Evolutionary conservation across 306 rosid species (phyloP).

Genomic region (Chamaecrista fasciculata): DNA sequence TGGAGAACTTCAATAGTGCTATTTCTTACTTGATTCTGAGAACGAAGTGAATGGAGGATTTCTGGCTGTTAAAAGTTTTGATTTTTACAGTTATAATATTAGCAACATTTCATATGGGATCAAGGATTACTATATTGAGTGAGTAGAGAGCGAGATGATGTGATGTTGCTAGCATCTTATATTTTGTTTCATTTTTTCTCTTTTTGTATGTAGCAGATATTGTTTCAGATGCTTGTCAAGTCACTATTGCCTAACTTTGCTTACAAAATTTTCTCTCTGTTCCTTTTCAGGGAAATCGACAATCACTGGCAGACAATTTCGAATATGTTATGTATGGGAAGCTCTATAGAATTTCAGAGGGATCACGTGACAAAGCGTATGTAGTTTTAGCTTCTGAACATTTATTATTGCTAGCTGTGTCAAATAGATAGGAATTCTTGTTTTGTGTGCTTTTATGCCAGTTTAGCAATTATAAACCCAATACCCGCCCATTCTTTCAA

Average conservation of each 20-base stretch:
- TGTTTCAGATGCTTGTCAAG: neutral
- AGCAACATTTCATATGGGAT: neutral
- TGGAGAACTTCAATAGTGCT: too few species aligned
- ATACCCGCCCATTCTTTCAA: neutral
- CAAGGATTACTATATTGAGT: neutral
- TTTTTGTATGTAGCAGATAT: neutral
- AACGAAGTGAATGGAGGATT: too few species aligned
- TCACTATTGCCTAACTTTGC: slow-evolving; percentile 13
- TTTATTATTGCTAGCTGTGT: slow-evolving; percentile 7
- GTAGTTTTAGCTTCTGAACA: slow-evolving; percentile 16
- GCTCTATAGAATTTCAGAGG: slow-evolving; percentile 74
- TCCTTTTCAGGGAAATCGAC: slow-evolving; percentile 54
- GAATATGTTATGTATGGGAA: slow-evolving; percentile 95
- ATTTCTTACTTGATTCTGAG: too few species aligned
- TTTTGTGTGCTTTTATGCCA: neutral
- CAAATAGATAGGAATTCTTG: neutral
- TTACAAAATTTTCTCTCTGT: slow-evolving; percentile 6
- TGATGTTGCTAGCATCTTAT: slow-evolving; percentile 1
- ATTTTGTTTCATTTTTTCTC: neutral
- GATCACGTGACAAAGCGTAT: slow-evolving; percentile 77
- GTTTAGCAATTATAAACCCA: slow-evolving; percentile 9
- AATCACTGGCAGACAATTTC: slow-evolving; percentile 78
- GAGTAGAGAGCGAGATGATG: neutral
- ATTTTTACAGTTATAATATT: too few species aligned
- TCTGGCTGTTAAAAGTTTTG: too few species aligned